Evolutionary conservation across 176 grass and related monocot genomes (phyloP).

Genomic region (Areca catechu): DNA sequence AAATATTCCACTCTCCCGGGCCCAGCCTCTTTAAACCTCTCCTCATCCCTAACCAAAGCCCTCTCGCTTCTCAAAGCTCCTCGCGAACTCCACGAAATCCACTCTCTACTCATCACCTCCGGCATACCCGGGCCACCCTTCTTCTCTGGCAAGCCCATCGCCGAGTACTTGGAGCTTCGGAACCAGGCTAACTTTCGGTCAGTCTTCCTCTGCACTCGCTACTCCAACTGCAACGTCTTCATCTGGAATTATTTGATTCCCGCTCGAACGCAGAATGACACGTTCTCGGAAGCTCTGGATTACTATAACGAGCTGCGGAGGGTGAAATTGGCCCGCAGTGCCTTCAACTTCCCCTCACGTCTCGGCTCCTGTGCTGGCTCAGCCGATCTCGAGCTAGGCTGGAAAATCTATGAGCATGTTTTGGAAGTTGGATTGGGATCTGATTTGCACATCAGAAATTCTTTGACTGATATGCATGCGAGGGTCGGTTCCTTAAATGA

Average conservation of each 20-base stretch:
- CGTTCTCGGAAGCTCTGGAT: neutral
- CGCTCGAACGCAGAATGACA: neutral
- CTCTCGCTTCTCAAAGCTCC: neutral
- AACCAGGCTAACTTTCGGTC: neutral
- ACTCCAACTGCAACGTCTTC: neutral
- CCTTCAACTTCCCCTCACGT: neutral
- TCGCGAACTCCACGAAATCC: neutral
- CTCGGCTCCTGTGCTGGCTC: neutral
- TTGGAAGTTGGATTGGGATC: neutral
- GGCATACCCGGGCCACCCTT: neutral
- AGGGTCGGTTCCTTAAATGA: slow-evolving; percentile 1
- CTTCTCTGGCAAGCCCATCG: neutral
- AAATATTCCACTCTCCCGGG: neutral
- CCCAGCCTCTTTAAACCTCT: neutral
- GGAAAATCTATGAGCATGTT: neutral
- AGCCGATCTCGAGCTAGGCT: neutral
- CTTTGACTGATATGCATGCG: neutral
- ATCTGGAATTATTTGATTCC: neutral
- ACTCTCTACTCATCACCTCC: neutral
- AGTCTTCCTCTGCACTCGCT: neutral
- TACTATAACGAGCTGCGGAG: neutral
- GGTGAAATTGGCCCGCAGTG: neutral
- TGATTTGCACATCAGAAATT: neutral
- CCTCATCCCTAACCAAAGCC: neutral
- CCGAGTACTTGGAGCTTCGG: neutral